Base-by-base conservation (phyloP, 306 rosid species). In the Castanea sativa region DNA sequence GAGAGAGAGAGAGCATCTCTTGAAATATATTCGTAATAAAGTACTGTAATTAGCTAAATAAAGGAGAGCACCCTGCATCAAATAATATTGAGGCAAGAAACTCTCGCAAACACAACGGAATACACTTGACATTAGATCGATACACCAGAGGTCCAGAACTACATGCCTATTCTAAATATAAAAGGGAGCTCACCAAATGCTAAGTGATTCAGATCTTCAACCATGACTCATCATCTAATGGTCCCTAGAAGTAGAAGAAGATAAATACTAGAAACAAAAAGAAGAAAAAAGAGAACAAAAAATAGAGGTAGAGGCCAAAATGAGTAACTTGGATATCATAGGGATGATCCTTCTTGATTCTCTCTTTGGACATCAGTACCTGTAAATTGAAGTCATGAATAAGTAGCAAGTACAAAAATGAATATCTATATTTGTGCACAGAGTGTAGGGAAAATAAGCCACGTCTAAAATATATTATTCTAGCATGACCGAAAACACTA, bases 91-190 rank as follows among this genome's bases (percentile, higher is more conserved):
- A 85, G 55, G 79, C 73, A n/a, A 45, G 35, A 68, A 78, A 45
- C 64, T 38, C 58, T 69, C 80, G 67, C 73, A 79, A 78, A 83
- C 63, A 81, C 81, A 78, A 81, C 41, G 70, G 78, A 25, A 25
- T 25, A 73, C 78, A 76, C 70, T 79, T 74, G 25, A 68, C 41
- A 84, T 75, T 79, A 79, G 85, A 83, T 72, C 72, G 73, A 81
- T 79, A 79, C 78, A 73, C 82, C 68, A 83, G 61, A 81, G 79
- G 79, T 82, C 82, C 68, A 83, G 61, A 81, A 81, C 79, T 82
- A 80, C 91, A 87, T 61, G 74, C 81, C 80, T 55, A 78, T 18
- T 25, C 72, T 68, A 68, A 68, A 33, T 68, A 68, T 9, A 68
- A 49, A 49, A 68, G 72, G 11, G 55, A 73, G 73, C 68, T 61